Conservation (phyloP, 495 filamentous ascomycete species). For the Mycothermus thermophilus region DNA sequence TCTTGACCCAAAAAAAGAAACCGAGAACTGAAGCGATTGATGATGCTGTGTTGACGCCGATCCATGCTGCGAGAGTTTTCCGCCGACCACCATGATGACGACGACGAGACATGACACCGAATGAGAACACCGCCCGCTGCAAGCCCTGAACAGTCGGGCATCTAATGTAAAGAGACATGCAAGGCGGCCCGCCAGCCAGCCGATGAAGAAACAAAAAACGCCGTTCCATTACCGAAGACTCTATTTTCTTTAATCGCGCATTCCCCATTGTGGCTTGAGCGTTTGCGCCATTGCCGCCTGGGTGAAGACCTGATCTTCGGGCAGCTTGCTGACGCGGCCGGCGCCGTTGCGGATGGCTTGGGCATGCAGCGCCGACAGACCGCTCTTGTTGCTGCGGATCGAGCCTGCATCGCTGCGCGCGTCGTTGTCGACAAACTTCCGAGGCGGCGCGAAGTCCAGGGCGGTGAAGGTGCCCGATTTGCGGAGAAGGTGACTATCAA, state of each 20-base stretch:
- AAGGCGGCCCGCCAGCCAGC: slow-evolving; percentile 2
- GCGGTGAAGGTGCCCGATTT: slow-evolving; percentile 82
- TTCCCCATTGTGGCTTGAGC: slow-evolving; percentile 69
- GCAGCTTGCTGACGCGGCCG: slow-evolving; percentile 78
- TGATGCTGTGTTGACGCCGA: slow-evolving; percentile 7
- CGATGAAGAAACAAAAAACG: not conserved
- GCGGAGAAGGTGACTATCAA: slow-evolving; percentile 58
- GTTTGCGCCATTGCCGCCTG: slow-evolving; percentile 52
- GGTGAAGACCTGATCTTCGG: slow-evolving; percentile 69
- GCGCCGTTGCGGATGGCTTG: slow-evolving; percentile 76
- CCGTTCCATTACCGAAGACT: too few species aligned
- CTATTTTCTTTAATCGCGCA: slow-evolving; percentile 38
- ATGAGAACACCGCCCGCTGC: not conserved
- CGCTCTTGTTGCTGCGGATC: slow-evolving; percentile 72
- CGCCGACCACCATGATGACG: too few species aligned
- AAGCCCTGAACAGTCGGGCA: not conserved
- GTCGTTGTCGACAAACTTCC: slow-evolving; percentile 55
- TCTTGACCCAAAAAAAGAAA: not conserved
- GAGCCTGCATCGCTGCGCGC: slow-evolving; percentile 72
- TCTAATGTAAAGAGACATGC: not conserved
- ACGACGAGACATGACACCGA: slow-evolving; percentile 3
- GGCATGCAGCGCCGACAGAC: slow-evolving; percentile 55
- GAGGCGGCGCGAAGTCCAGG: slow-evolving; percentile 90
- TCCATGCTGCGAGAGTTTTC: slow-evolving; percentile 4
- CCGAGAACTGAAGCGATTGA: not conserved